Evolutionary conservation across 805 yeast species (phyloP).

Genomic region (Scheffersomyces stipitis): DNA sequence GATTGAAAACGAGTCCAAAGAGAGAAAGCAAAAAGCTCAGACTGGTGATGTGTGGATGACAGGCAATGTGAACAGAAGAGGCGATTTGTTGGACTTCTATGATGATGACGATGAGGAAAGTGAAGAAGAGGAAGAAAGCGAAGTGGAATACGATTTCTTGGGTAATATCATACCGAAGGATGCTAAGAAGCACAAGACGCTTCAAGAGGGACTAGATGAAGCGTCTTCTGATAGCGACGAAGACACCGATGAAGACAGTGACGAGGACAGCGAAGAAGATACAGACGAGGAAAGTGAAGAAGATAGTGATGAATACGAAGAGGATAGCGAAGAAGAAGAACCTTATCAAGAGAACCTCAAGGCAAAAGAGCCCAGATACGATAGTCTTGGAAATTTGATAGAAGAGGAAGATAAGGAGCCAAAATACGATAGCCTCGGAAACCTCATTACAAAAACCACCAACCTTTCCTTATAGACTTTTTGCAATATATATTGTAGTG

Average conservation of each 20-base stretch:
- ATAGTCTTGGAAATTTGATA: constrained; percentile 21
- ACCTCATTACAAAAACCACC: constrained; percentile 13
- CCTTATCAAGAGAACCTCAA: background rate
- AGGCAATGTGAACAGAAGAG: constrained; percentile 69
- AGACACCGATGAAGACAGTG: constrained; percentile 9
- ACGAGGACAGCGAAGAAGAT: constrained; percentile 12
- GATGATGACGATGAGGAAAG: constrained; percentile 16
- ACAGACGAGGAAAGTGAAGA: constrained; percentile 18
- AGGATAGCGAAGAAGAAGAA: constrained; percentile 8
- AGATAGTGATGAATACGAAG: too few species aligned
- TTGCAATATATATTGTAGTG: too few species aligned
- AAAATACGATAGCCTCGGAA: constrained; percentile 24
- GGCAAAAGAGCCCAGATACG: constrained; percentile 11
- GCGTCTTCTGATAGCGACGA: constrained; percentile 4
- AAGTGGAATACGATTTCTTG: constrained; percentile 11
- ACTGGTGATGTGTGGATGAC: constrained; percentile 70
- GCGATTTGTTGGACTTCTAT: constrained; percentile 14
- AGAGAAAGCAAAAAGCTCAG: constrained; percentile 53
- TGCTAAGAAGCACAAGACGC: too few species aligned
- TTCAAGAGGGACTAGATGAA: too few species aligned
- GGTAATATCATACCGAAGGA: constrained; percentile 12
- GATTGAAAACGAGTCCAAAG: constrained; percentile 64
- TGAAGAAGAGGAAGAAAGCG: constrained; percentile 16
- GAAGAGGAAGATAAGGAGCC: constrained; percentile 9
- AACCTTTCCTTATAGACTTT: too few species aligned